Base-by-base conservation (phyloP, 768 basidiomycete genomes). In the Boletus tylopilopsis region DNA sequence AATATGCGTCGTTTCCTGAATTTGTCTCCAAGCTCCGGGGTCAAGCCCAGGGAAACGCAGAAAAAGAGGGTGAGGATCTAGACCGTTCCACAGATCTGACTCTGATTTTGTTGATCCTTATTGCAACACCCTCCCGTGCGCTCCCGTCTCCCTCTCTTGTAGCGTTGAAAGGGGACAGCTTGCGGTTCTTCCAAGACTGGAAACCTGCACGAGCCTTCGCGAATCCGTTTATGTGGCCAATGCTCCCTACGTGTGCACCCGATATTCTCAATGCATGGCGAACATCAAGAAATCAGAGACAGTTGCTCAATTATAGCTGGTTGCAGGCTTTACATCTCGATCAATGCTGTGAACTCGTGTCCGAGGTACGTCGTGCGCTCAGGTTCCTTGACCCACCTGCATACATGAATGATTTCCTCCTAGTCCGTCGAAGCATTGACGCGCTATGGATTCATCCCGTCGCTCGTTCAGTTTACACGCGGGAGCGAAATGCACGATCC, bases 201-300 rank as follows among this genome's bases (percentile, higher is more conserved):
- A 68, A 68, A 38, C 63, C 56, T 3, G 55, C 66, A 3, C 59
- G 66, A 13, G 49, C 68, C 35, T 69, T 69, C 15, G 61, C 68
- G 1, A 68, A 64, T 29, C 66, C 66, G 0, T 69, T 68, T 49
- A 60, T 55, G 9, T 67, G 68, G 66, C 66, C 66, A 0, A 64
- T 69, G 63, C 60, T 69, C 2, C 66, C 66, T 3, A 0, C 36
- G 0, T 53, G 25, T 18, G 57, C 66, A 7, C 56, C 60, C 15
- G 66, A 68, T 13, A 62, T 68, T n/a, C 53, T 68, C 37, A 54
- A 42, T 3, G 18, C 58, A 3, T 67, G 66, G 66, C 54, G 51
- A 37, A 56, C 64, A 11, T 60, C 51, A 4, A 49, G 30, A 7
- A 15, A 58, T 33, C 63, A 68, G 40, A 55, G 56, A 18, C 66